Base-by-base conservation (phyloP, 2,329 filamentous ascomycete genomes). In the Fulvia fulva region DNA sequence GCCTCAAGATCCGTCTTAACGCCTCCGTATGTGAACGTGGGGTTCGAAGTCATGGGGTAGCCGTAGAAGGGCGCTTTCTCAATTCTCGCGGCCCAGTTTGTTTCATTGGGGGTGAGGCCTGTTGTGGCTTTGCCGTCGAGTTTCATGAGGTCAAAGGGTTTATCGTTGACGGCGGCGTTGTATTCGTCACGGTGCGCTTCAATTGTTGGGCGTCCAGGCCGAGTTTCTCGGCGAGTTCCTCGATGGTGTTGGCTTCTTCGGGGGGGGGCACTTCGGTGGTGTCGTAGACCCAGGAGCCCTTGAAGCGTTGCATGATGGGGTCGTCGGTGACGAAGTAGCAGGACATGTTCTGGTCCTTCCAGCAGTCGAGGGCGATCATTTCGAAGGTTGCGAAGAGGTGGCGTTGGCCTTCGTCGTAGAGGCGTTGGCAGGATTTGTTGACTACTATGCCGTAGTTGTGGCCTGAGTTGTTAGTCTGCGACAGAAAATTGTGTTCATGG, bases 351-450 rank as follows among this genome's bases (percentile, higher is more conserved):
- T 77, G 74, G 53, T 76, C 71, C 47, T 71, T 65, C 74, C 74
- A 76, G 46, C 72, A 70, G 57, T 76, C 68, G 5, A 76, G 67
- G 3, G 74, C 74, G 34, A 76, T 74, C 72, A 75, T 74, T 62
- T 78, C 74, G 59, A 77, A 77, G 1, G 75, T 77, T 5, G 75
- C 74, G 59, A 77, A 78, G 14, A 77, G 71, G 58, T 77, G 84
- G 67, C 93, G 84, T 78, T 97, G 96, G 81, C 93, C 97, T 74
- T 97, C 93, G 70, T 97, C 92, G 77, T 97, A 97, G 76, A 97
- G 97, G 1, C 93, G 70, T 50, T 76, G 68, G 63, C 68, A 75
- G 9, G 75, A 61, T 23, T 71, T 64, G 63, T 77, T 76, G 32
- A 78, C 74, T 0, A 77, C 73, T 53, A 77, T 76, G n/a, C 74